Evolutionary conservation across 176 grass and related monocot genomes (phyloP), one percentile per base, ranked within the genome.

Genomic region (Hyparrhenia diplandra): DNA sequence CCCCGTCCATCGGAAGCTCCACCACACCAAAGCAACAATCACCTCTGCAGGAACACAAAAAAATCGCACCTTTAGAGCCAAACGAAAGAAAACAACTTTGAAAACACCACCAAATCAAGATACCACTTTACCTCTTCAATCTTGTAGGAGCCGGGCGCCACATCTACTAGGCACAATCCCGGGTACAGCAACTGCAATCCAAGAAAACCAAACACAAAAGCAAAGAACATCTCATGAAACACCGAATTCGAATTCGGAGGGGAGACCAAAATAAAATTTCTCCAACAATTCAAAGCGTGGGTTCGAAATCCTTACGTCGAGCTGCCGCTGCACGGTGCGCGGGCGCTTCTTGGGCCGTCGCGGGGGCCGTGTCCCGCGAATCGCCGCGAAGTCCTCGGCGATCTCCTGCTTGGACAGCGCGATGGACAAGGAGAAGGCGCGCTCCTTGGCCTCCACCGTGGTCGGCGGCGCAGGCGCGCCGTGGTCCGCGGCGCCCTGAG

Each of bases 281-380:
- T 1, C 7, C 16, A 0, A 10, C 16, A 57, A 77, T 41, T 34
- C 27, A 18, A 40, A 10, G n/a, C 6, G n/a, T 8, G 1, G 32
- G 20, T 7, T 37, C 42, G 47, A 60, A 16, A 85, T 89, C 36
- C 81, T 85, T 71, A 93, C 91, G 74, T 93, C 81, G 28, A 93
- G 52, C 72, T 89, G 87, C 35, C 81, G 84, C 81, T 89, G 91
- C 49, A 93, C 52, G 2, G 64, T 17, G 62, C 84, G 87, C 1
- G 81, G 49, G 34, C 81, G 87, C 91, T 93, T 93, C 81, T 87
- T 93, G 91, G 91, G 84, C 40, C 91, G 71, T 46, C 91, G 87
- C 8, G 91, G 84, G 37, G 91, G 91, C 2, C 88, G 86, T 16
- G 82, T 80, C 8, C 88, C 88, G n/a, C 86, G 88, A 71, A 90